Base-by-base conservation (phyloP, 1,284 basidiomycete species). In the Fomitopsis pinicola region DNA sequence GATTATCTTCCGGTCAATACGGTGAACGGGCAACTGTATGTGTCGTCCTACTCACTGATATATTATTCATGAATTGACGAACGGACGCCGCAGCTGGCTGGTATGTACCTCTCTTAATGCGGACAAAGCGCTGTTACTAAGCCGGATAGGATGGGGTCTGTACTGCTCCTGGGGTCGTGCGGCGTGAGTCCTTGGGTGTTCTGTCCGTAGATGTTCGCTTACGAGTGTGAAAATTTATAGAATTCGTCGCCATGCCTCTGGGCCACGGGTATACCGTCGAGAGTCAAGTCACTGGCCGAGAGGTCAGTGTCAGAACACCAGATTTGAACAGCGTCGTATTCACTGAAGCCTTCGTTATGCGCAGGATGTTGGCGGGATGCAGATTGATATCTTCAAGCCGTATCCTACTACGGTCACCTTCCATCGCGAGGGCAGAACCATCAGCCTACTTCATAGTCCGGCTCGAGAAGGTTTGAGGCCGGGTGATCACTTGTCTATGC, bases 301-400 rank as follows among this genome's bases (percentile, higher is more conserved):
- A 63, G 53, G 62, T 63, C 5, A 12, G 48, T 52, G 30, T 2
- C 30, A 17, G 8, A 2, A 14, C n/a, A 5, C 30, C 30, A 5
- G 10, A 33, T 33, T 4, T 33, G 3, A 10, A 19, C 12, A 6
- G 50, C 50, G 7, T 40, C 14, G 12, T 36, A 14, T 12, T 36
- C 5, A 35, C 30, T 33, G n/a, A n/a, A n/a, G n/a, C n/a, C n/a
- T n/a, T n/a, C n/a, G n/a, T n/a, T n/a, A n/a, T n/a, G n/a, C n/a
- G n/a, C n/a, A n/a, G 61, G 58, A 55, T 36, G 40, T 62, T 17
- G 58, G 61, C 2, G 61, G 61, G 4, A 53, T 62, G 15, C 61
- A 75, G 73, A 1, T 72, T 68, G 46, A 68, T 65, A 42, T 82
- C 80, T 30, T 81, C 80, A 19, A 53, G 30, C 12, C 8, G 6